phyloP scores from a whole-genome alignment of 2,329 filamentous ascomycete genomes.

The Knoxdaviesia capensis region DNA sequence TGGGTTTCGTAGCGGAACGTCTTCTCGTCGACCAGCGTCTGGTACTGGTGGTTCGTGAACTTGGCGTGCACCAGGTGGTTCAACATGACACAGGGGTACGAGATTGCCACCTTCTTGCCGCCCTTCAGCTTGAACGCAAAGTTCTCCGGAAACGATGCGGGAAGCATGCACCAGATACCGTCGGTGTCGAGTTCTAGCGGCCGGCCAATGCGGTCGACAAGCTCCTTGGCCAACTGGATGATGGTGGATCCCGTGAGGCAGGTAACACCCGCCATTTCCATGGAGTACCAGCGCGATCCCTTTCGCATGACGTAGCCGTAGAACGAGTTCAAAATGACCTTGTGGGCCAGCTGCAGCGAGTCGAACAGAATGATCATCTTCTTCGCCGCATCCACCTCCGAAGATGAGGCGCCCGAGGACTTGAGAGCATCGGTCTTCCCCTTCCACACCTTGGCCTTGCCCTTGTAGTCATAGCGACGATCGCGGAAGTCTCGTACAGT shows the following conservation, averaged over 20 bases:
- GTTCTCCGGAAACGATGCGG: slow-evolving; percentile 89
- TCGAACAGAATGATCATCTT: slow-evolving; percentile 98
- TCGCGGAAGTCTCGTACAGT: slow-evolving; percentile 94
- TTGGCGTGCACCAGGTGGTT: slow-evolving; percentile 89
- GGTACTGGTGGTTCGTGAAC: slow-evolving; percentile 96
- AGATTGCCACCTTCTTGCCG: slow-evolving; percentile 90
- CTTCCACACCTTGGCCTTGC: slow-evolving; percentile 96
- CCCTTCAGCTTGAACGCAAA: slow-evolving; percentile 87
- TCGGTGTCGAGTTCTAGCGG: slow-evolving; percentile 93
- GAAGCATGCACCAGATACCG: slow-evolving; percentile 98
- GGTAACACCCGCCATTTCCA: slow-evolving; percentile 98
- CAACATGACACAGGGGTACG: slow-evolving; percentile 97
- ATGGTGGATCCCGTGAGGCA: slow-evolving; percentile 92
- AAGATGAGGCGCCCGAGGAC: slow-evolving; percentile 51
- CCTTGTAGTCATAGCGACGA: slow-evolving; percentile 95
- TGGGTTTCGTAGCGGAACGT: slow-evolving; percentile 88
- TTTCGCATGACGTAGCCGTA: slow-evolving; percentile 99
- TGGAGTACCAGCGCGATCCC: slow-evolving; percentile 94
- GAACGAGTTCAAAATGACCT: slow-evolving; percentile 97
- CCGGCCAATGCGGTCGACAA: slow-evolving; percentile 83
- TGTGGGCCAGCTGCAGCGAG: slow-evolving; percentile 89
- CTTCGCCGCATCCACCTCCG: slow-evolving; percentile 81
- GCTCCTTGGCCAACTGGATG: slow-evolving; percentile 84
- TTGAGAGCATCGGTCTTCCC: slow-evolving; percentile 81
- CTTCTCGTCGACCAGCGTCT: slow-evolving; percentile 60